These are phyloP conservation scores for Haberlea rhodopensis DNA, from an alignment of 257 asterid species.

Conservation along the genomic window DNA sequence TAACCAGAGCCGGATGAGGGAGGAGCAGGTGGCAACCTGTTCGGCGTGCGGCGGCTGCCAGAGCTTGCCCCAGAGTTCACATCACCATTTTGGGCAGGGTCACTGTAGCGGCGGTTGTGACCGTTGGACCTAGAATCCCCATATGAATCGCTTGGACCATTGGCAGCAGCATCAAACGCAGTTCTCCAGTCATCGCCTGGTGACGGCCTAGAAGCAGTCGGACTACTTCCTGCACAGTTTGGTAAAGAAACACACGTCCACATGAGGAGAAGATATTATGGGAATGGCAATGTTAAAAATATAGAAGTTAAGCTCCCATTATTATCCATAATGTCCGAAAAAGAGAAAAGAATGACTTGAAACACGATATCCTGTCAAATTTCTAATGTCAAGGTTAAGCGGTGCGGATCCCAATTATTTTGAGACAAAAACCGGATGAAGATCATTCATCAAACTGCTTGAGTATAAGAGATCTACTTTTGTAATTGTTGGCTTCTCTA, in stretches of 20 bases:
- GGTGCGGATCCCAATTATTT: too few relatives aligned
- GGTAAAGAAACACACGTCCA: constrained; percentile 15
- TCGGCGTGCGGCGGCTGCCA: constrained; percentile 68
- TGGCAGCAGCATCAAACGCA: constrained; percentile 78
- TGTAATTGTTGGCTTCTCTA: background rate
- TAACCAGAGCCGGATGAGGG: constrained; percentile 72
- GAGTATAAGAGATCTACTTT: background rate
- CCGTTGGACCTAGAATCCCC: constrained; percentile 52
- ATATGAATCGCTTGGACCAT: constrained; percentile 45
- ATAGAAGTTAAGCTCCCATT: background rate
- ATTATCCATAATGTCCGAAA: background rate
- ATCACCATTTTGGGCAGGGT: constrained; percentile 63
- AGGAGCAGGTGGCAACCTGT: constrained; percentile 87
- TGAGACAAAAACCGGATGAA: background rate
- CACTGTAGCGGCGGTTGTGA: constrained; percentile 59
- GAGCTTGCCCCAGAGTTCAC: constrained; percentile 41
- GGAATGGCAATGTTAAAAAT: background rate
- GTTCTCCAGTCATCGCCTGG: constrained; percentile 79
- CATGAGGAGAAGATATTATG: background rate
- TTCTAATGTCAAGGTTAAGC: background rate
- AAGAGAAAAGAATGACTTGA: background rate
- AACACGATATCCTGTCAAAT: background rate
- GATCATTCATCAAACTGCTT: background rate
- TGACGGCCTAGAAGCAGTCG: constrained; percentile 51
- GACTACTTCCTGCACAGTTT: constrained; percentile 55